phyloP scores from a whole-genome alignment of 2,329 filamentous ascomycete species.

The Colletotrichum simmondsii region DNA sequence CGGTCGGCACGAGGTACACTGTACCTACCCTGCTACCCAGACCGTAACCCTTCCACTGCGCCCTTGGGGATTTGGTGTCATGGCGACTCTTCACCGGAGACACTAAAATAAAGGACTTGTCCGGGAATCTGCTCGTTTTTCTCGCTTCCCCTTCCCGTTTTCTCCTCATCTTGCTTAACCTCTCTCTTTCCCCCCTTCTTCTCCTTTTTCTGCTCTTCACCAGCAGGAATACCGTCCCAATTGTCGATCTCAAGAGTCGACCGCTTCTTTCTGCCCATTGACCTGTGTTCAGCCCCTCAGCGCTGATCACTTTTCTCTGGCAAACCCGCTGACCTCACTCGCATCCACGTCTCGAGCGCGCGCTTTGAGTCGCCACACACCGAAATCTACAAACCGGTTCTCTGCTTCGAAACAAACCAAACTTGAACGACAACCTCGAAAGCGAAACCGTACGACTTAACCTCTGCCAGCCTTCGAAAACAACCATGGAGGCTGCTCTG shows the following conservation, averaged over 20 bases:
- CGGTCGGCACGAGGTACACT: neutral
- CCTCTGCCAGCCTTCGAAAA: neutral
- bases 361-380: slow-evolving; percentile 23
- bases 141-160: slow-evolving; percentile 1
- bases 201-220: neutral
- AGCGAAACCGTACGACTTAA: neutral
- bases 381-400: neutral
- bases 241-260: slow-evolving; percentile 16
- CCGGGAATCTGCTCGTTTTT: slow-evolving; percentile 27
- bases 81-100: slow-evolving; percentile 34
- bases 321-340: slow-evolving; percentile 12
- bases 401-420: neutral
- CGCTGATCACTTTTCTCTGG: slow-evolving; percentile 25
- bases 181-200: no score
- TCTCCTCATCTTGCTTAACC: no score
- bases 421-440: neutral
- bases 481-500: slow-evolving; percentile 88
- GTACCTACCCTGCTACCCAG: neutral
- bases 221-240: neutral
- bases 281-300: slow-evolving; percentile 17
- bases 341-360: slow-evolving; percentile 12
- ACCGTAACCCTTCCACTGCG: neutral
- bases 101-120: slow-evolving; percentile 31
- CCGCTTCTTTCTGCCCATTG: slow-evolving; percentile 19
- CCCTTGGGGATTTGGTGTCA: slow-evolving; percentile 22